Conservation (phyloP, 2,329 filamentous ascomycete species). For the Helicocarpus griseus region DNA sequence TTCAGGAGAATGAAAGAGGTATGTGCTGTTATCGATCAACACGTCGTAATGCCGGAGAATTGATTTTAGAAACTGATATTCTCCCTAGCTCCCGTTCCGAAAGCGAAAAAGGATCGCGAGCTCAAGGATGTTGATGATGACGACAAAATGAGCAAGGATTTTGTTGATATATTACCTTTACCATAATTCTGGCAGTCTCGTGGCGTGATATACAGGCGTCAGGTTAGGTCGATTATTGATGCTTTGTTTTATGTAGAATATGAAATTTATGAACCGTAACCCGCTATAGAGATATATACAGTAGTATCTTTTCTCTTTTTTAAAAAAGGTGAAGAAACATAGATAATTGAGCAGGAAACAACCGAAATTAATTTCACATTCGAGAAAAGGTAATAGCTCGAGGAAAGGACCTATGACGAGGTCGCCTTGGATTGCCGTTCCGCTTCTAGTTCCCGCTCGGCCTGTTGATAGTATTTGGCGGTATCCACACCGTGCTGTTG, state of each 20-base stretch:
- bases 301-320: neutral
- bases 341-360: neutral
- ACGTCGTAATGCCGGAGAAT: neutral
- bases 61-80: conserved; percentile 6
- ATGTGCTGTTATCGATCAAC: conserved; percentile 12
- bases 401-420: neutral
- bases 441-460: conserved; percentile 83
- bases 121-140: conserved; percentile 44
- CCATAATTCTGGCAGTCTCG: neutral
- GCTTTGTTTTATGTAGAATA: neutral
- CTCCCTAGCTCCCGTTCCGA: conserved; percentile 51
- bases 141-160: neutral
- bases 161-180: neutral
- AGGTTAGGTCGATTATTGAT: too few relatives aligned
- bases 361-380: neutral
- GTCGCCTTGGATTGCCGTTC: conserved; percentile 43
- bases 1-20: conserved; percentile 95
- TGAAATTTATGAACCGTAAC: conserved; percentile 1
- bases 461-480: conserved; percentile 94
- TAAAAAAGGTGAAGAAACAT: neutral
- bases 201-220: too few relatives aligned
- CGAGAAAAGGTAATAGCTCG: neutral
- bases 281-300: conserved; percentile 7
- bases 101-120: conserved; percentile 54
- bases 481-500: conserved; percentile 87